A percentile compares a stretch with the other conserved stretches of the same genome.
These are phyloP conservation scores for Aspergillus costaricaensis DNA, from an alignment of 2,329 filamentous ascomycete species.

Conservation along the genomic window DNA sequence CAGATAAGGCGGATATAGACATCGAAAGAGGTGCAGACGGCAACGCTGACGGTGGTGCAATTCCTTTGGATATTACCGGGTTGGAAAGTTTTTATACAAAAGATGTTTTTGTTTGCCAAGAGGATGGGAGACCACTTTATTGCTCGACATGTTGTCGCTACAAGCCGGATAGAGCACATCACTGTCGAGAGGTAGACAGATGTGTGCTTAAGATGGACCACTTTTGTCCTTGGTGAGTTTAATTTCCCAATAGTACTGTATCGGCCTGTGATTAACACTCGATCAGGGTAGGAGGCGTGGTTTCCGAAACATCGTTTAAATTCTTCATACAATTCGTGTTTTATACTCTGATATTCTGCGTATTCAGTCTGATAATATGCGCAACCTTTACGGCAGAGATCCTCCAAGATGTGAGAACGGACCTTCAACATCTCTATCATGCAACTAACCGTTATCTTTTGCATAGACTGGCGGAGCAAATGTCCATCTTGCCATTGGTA, in stretches of 20 bases:
- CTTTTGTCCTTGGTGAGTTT: slow-evolving; percentile 75
- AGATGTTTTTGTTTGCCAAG: slow-evolving; percentile 80
- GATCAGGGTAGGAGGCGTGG: slow-evolving; percentile 80
- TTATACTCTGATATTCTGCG: slow-evolving; percentile 70
- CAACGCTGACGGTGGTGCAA: slow-evolving; percentile 27
- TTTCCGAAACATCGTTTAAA: slow-evolving; percentile 84
- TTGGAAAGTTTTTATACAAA: slow-evolving; percentile 77
- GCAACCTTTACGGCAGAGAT: slow-evolving; percentile 65
- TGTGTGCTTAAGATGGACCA: slow-evolving; percentile 94
- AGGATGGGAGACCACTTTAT: slow-evolving; percentile 81
- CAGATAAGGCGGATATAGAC: slow-evolving; percentile 23
- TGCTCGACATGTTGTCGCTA: slow-evolving; percentile 81
- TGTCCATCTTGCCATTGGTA: slow-evolving; percentile 64
- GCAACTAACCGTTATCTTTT: slow-evolving; percentile 15
- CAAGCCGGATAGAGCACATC: slow-evolving; percentile 86
- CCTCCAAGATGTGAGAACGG: slow-evolving; percentile 44
- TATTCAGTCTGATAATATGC: slow-evolving; percentile 63
- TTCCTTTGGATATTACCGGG: slow-evolving; percentile 62
- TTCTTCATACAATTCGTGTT: slow-evolving; percentile 87
- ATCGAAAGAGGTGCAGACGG: slow-evolving; percentile 30
- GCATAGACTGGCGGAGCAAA: slow-evolving; percentile 48
- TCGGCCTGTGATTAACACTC: slow-evolving; percentile 17
- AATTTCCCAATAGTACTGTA: neutral
- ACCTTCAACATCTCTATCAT: neutral
- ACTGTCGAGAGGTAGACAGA: slow-evolving; percentile 77